These are phyloP conservation scores for Nidularia pulvinata DNA, from an alignment of 768 basidiomycete species.

Conservation along the genomic window DNA sequence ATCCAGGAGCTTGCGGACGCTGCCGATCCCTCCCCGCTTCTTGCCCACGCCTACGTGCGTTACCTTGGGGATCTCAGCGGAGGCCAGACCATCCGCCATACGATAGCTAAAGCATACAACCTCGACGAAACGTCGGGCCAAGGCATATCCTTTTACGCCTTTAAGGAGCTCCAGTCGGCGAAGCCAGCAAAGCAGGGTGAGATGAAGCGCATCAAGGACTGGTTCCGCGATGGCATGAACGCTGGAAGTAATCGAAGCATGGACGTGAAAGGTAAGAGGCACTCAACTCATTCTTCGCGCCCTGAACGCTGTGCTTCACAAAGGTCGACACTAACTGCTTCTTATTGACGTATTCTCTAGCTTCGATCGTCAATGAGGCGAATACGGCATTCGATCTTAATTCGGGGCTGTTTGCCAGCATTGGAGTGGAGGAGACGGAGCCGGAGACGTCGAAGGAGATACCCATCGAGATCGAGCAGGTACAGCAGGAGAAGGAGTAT, in stretches of 20 bases:
- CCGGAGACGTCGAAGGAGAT: constrained; percentile 6
- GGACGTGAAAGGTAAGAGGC: constrained; percentile 40
- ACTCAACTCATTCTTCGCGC: too few species aligned
- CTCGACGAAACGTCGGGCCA: constrained; percentile 49
- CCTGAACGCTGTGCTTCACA: too few species aligned
- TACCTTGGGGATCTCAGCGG: constrained; percentile 84
- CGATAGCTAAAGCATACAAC: constrained; percentile 65
- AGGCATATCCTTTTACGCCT: constrained; percentile 71
- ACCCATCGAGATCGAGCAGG: constrained; percentile 6
- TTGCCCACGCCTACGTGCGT: constrained; percentile 82
- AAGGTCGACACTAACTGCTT: too few species aligned
- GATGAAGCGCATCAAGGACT: constrained; percentile 74
- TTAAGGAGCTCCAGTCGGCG: constrained; percentile 51
- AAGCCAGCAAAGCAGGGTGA: constrained; percentile 51
- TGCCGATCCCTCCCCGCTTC: constrained; percentile 47
- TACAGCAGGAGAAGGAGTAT: constrained; percentile 17
- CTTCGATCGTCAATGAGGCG: constrained; percentile 45
- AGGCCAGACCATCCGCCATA: constrained; percentile 68
- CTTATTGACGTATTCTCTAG: constrained; percentile 20
- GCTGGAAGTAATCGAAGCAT: constrained; percentile 38
- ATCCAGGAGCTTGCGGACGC: constrained; percentile 46
- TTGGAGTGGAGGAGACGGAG: constrained; percentile 14
- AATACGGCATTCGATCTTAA: constrained; percentile 48
- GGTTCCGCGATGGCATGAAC: constrained; percentile 61
- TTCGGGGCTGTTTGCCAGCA: constrained; percentile 37